Percentiles rank a stretch among this genome's conserved stretches.
These are phyloP conservation scores for Eucalyptus virginea DNA, from an alignment of 345 rosid species.

Conservation along the genomic window DNA sequence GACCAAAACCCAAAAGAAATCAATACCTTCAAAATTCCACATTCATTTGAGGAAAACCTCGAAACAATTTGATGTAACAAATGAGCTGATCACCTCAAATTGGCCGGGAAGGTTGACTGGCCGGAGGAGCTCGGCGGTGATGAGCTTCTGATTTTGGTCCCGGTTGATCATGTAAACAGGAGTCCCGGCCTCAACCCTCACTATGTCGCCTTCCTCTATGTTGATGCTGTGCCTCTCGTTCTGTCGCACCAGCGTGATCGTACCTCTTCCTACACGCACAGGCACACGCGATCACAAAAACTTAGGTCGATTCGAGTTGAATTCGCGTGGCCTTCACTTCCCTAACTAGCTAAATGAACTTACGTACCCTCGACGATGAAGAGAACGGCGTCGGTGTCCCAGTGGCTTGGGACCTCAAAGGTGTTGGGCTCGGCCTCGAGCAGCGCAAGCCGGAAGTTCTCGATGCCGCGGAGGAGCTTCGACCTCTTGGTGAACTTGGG, in stretches of 20 bases:
- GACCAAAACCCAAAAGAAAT: not conserved
- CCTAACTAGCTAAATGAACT: not conserved
- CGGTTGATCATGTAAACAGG: conserved; percentile 20
- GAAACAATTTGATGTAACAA: not conserved
- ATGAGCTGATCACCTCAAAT: not conserved
- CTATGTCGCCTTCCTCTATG: conserved; percentile 18
- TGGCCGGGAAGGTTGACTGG: conserved; percentile 29
- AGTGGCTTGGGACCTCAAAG: conserved; percentile 18
- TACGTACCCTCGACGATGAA: conserved; percentile 16
- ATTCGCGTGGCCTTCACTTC: not conserved
- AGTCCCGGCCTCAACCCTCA: conserved; percentile 19
- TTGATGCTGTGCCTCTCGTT: conserved; percentile 15
- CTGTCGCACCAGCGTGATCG: conserved; percentile 6
- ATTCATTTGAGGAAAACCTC: not conserved
- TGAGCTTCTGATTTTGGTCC: conserved; percentile 20
- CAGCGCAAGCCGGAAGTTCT: conserved; percentile 13
- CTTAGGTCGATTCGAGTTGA: not conserved
- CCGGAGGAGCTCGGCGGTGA: conserved; percentile 8
- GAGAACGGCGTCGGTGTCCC: conserved; percentile 25
- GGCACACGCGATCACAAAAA: not conserved
- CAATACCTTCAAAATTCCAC: not conserved
- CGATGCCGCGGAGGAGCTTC: conserved; percentile 25
- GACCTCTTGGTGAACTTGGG: conserved; percentile 20
- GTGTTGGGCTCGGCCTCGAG: conserved; percentile 19
- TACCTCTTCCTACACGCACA: conserved; percentile 24